Evolutionary conservation across 2,329 filamentous ascomycete species (phyloP), one percentile per base, ranked within the genome.

Genomic region (Gaeumannomyces tritici): DNA sequence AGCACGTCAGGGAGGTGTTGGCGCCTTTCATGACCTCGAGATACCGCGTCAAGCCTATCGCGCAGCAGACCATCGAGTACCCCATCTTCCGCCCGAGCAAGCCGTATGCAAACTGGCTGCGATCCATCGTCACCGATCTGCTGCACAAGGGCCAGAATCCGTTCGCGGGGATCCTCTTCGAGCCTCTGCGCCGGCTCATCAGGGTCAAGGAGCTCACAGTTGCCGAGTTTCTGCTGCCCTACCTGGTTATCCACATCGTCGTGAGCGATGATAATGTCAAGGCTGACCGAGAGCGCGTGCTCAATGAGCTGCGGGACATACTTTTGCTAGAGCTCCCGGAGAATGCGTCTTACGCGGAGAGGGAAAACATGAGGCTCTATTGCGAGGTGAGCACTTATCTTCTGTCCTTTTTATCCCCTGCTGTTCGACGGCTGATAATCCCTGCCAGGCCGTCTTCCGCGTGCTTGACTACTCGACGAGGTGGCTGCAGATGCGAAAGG

Each of bases 401-500:
- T 57, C 8, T 61, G 5, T 4, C 1, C 4, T 27, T 67, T 7
- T 9, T 31, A n/a, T 64, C 63, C 60, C 67, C 70, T 59, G 71
- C 66, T 47, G 60, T 27, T 61, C 31, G 29, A 33, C n/a, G 3
- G 21, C 61, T 42, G 27, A 21, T 11, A 33, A 26, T 18, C 27
- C 26, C 18, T 11, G n/a, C 21, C 63, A 95, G 89, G 91, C 89
- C 63, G 88, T 97, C 2, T 99, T 99, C 72, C 85, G 89, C 58
- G 85, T 96, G 4, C 81, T 99, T 0, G 96, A 99, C 73, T 98
- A 99, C 72, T 84, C 93, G 64, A 92, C 91, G 70, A 84, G 89
- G 66, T 99, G 93, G 92, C 78, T 96, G 28, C 91, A 96, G 69
- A 85, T 88, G 62, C 96, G 91, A 72, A 84, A 85, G 61, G 68